These are phyloP conservation scores for Arthrinium phaeospermum DNA, from an alignment of 2,329 filamentous ascomycete species.

Conservation along the genomic window DNA sequence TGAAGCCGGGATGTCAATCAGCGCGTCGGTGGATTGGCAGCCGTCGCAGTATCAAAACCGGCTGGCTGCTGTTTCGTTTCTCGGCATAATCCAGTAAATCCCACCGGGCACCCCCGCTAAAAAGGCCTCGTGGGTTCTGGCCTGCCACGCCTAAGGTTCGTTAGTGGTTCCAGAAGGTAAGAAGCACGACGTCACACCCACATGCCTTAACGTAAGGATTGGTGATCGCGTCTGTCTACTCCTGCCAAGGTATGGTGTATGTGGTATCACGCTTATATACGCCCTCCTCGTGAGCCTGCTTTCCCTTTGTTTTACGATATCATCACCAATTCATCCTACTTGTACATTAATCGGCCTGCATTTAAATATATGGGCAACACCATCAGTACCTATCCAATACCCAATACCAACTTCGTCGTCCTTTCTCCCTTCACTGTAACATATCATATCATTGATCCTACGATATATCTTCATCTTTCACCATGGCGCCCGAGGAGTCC, in stretches of 20 bases:
- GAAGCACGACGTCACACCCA: constrained; percentile 10
- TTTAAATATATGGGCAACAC: background rate
- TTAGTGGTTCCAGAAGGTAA: constrained; percentile 11
- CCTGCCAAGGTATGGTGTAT: constrained; percentile 9
- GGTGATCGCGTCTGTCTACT: background rate
- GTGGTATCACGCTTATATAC: constrained; percentile 2
- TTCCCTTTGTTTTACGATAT: background rate
- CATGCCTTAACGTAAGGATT: background rate
- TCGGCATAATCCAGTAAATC: constrained; percentile 3
- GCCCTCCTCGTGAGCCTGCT: background rate
- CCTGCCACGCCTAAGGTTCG: background rate
- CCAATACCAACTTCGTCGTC: background rate
- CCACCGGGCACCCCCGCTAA: background rate
- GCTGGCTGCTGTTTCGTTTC: background rate
- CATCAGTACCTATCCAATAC: background rate
- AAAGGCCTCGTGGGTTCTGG: background rate
- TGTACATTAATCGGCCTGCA: background rate
- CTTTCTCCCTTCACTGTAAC: constrained; percentile 20
- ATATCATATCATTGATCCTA: background rate
- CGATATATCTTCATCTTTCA: constrained; percentile 23
- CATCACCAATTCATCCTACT: background rate
- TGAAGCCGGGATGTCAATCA: background rate
- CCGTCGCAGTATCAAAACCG: background rate
- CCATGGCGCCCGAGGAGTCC: constrained; percentile 36
- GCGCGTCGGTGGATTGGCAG: background rate